These are phyloP conservation scores for Actinomucor elegans DNA, from an alignment of 371 early-diverging fungal species.

Conservation along the genomic window DNA sequence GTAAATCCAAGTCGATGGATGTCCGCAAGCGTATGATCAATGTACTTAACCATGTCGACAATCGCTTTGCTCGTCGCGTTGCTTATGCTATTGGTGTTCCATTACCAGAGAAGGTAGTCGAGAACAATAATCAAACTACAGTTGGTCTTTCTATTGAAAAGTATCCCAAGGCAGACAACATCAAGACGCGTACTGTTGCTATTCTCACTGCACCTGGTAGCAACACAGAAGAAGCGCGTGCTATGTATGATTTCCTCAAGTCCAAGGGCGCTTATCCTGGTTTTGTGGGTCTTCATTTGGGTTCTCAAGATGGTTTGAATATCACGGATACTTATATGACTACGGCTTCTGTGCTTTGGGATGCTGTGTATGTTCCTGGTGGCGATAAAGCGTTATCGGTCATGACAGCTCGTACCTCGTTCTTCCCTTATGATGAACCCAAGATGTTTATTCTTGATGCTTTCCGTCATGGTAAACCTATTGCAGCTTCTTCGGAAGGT, in stretches of 20 bases:
- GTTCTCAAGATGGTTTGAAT: slow-evolving; percentile 22
- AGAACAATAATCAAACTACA: slow-evolving; percentile 20
- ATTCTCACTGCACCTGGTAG: slow-evolving; percentile 38
- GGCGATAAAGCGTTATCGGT: slow-evolving; percentile 23
- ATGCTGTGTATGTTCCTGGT: slow-evolving; percentile 43
- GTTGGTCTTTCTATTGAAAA: slow-evolving; percentile 34
- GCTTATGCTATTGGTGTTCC: slow-evolving; percentile 35
- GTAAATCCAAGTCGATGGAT: slow-evolving; percentile 24
- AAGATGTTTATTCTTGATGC: slow-evolving; percentile 30
- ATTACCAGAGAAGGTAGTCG: slow-evolving; percentile 24
- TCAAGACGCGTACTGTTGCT: slow-evolving; percentile 33
- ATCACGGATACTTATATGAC: slow-evolving; percentile 27
- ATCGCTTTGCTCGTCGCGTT: slow-evolving; percentile 39
- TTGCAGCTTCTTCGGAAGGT: slow-evolving; percentile 31
- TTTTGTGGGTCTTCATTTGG: slow-evolving; percentile 26
- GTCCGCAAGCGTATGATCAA: slow-evolving; percentile 41
- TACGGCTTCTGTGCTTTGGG: slow-evolving; percentile 36
- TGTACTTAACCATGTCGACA: slow-evolving; percentile 39
- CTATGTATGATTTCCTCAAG: slow-evolving; percentile 27
- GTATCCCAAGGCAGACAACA: slow-evolving; percentile 31
- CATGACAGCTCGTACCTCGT: slow-evolving; percentile 6
- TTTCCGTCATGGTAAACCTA: slow-evolving; percentile 41
- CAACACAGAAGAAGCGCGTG: slow-evolving; percentile 24
- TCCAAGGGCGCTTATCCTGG: slow-evolving; percentile 34
- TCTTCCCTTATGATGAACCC: slow-evolving; percentile 40